Evolutionary conservation across 2,329 filamentous ascomycete species (phyloP).

Genomic region (Chaetomiaceae sp.): DNA sequence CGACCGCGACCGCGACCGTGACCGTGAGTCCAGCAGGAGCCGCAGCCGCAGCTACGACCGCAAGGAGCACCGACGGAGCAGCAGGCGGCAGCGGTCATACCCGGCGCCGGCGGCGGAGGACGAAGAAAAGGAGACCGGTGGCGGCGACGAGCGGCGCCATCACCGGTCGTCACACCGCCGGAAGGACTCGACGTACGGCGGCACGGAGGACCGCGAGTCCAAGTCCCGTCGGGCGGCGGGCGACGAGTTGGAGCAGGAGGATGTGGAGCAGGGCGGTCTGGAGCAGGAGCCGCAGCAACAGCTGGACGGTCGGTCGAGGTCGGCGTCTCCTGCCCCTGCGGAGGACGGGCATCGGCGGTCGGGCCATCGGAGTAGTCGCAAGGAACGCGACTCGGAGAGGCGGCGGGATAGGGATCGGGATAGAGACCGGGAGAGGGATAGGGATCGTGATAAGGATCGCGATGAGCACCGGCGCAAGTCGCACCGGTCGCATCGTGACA

Average conservation of each 20-base stretch:
- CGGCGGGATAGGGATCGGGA: slow-evolving; percentile 40
- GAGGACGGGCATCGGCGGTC: slow-evolving; percentile 50
- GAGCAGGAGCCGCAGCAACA: slow-evolving; percentile 10
- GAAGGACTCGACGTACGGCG: slow-evolving; percentile 35
- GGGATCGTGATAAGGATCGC: slow-evolving; percentile 38
- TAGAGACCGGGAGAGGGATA: slow-evolving; percentile 39
- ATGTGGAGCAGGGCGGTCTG: too few species aligned
- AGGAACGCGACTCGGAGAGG: slow-evolving; percentile 37
- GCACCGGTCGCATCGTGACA: slow-evolving; percentile 37
- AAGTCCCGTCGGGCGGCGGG: slow-evolving; percentile 34
- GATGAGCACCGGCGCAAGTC: slow-evolving; percentile 33
- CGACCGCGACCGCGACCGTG: too few species aligned
- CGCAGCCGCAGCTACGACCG: slow-evolving; percentile 41
- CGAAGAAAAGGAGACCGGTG: slow-evolving; percentile 40
- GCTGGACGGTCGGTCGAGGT: slow-evolving; percentile 53
- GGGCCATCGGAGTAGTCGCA: slow-evolving; percentile 54
- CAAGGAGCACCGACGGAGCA: slow-evolving; percentile 42
- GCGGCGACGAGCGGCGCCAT: slow-evolving; percentile 47
- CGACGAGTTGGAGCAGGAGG: slow-evolving; percentile 2
- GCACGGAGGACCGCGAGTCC: slow-evolving; percentile 43
- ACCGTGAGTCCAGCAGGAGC: slow-evolving; percentile 11
- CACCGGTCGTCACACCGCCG: slow-evolving; percentile 41
- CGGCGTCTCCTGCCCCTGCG: slow-evolving; percentile 52
- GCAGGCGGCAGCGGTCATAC: slow-evolving; percentile 52
- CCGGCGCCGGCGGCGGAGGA: slow-evolving; percentile 41